phyloP scores from a whole-genome alignment of 2,329 filamentous ascomycete species.

The Colletotrichum musicola region DNA sequence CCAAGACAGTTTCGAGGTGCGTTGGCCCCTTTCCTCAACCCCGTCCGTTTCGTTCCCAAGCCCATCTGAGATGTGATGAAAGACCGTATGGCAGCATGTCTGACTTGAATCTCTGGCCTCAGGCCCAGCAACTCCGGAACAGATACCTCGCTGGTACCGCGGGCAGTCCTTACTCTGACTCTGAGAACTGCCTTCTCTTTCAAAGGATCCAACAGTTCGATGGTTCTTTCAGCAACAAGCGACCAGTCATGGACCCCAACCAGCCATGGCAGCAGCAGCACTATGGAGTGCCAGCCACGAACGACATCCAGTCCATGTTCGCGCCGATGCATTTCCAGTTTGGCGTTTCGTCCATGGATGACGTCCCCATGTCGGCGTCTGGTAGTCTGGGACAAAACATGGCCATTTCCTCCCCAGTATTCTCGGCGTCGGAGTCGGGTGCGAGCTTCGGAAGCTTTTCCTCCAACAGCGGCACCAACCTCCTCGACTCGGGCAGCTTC shows the following conservation, averaged over 20 bases:
- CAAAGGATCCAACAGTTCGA: conserved; percentile 29
- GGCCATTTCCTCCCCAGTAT: conserved; percentile 22
- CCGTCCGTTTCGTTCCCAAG: not conserved
- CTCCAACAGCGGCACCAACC: conserved; percentile 22
- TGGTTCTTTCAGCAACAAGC: conserved; percentile 20
- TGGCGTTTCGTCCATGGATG: conserved; percentile 17
- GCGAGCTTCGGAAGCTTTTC: conserved; percentile 38
- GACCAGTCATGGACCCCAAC: conserved; percentile 29
- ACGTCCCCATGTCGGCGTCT: conserved; percentile 6
- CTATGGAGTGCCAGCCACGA: conserved; percentile 14
- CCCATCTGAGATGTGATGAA: conserved; percentile 36
- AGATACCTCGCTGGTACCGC: conserved; percentile 39
- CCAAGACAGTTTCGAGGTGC: conserved; percentile 39
- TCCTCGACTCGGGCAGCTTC: conserved; percentile 33
- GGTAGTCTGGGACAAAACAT: conserved; percentile 21
- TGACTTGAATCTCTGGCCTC: conserved; percentile 18
- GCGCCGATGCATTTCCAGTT: conserved; percentile 32
- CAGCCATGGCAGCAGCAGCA: conserved; percentile 15
- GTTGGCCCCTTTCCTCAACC: conserved; percentile 7
- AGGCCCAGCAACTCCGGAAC: conserved; percentile 39
- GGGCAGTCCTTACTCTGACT: conserved; percentile 37
- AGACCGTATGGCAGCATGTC: conserved; percentile 9
- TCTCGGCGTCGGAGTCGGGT: conserved; percentile 20
- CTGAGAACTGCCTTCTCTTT: conserved; percentile 27
- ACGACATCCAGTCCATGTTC: conserved; percentile 37